Evolutionary conservation across 2,329 filamentous ascomycete genomes (phyloP), one percentile per base, ranked within the genome.

Genomic region (Aspergillus pseudoviridinutans): DNA sequence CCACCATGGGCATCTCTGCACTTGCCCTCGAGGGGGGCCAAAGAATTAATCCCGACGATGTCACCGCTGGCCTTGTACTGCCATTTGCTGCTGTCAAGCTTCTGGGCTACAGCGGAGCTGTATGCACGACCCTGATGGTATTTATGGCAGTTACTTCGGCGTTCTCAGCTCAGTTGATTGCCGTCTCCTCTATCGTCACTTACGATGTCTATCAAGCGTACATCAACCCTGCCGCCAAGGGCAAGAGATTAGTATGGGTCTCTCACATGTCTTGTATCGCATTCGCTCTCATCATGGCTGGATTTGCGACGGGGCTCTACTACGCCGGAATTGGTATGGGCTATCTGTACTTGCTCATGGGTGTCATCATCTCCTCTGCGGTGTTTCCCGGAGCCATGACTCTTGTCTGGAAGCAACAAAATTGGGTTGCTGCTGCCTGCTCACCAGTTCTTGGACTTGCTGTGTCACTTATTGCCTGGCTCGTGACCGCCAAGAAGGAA

Each of bases 81-180:
- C 92, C 92, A 0, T 91, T 92, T 57, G 91, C 91, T 0, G 89
- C 92, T 0, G 89, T 95, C 4, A 90, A 90, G 0, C 76, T 97
- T 8, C 82, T 96, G 6, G 92, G 92, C 1, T 87, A 87, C 64
- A 90, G 90, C 3, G 92, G 92, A 51, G 92, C 91, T 1, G 84
- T 87, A 1, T 90, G 86, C 0, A 91, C 90, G 0, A 81, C 95
- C 1, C 77, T 96, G 10, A 86, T 96, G 62, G 83, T 95, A 54
- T 95, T 96, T 79, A 91, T 96, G 86, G 92, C 92, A 24, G 91
- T 96, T 24, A 96, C 92, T 0, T 91, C 86, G 1, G 89, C 91
- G 0, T 89, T 89, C 61, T 92, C 88, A 1, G 88, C 91, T 0
- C 89, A 96, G 71, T 78, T 96, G 5, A 93, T 96, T 57, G 90